Conservation (phyloP, 768 basidiomycete genomes). For the Rubroboletus pulcherrimus region DNA sequence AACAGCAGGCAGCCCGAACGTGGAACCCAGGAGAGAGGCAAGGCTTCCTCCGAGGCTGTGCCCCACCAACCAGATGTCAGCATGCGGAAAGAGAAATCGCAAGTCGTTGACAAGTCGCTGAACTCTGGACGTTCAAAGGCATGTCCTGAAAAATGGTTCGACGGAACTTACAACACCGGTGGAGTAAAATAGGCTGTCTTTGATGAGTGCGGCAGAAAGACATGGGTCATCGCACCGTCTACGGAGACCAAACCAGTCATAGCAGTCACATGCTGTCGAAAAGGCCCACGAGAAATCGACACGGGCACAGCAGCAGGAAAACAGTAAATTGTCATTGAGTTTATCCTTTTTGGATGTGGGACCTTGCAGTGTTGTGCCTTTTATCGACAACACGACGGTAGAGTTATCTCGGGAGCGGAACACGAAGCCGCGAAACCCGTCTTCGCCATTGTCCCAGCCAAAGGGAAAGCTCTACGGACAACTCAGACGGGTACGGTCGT, state of each 20-base stretch:
- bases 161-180: conserved; percentile 66
- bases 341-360: conserved; percentile 90
- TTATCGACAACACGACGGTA: conserved; percentile 85
- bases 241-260: conserved; percentile 41
- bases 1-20: conserved; percentile 62
- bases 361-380: conserved; percentile 82
- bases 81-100: conserved; percentile 51
- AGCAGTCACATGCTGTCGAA: conserved; percentile 86
- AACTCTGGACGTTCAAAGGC: conserved; percentile 6
- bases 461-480: conserved; percentile 66
- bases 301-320: conserved; percentile 91
- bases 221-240: conserved; percentile 80
- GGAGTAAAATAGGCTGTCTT: conserved; percentile 92
- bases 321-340: conserved; percentile 85
- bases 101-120: conserved; percentile 59
- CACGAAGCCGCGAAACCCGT: conserved; percentile 89
- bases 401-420: conserved; percentile 76
- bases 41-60: conserved; percentile 64
- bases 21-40: conserved; percentile 58
- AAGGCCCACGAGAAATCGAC: conserved; percentile 87
- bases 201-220: conserved; percentile 74
- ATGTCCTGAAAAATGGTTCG: not conserved
- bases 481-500: conserved; percentile 6
- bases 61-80: conserved; percentile 60
- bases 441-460: conserved; percentile 62